Percentiles rank a stretch among this genome's conserved stretches.
phyloP scores from a whole-genome alignment of 331 rosid genomes.

The Spiraea crenata region DNA sequence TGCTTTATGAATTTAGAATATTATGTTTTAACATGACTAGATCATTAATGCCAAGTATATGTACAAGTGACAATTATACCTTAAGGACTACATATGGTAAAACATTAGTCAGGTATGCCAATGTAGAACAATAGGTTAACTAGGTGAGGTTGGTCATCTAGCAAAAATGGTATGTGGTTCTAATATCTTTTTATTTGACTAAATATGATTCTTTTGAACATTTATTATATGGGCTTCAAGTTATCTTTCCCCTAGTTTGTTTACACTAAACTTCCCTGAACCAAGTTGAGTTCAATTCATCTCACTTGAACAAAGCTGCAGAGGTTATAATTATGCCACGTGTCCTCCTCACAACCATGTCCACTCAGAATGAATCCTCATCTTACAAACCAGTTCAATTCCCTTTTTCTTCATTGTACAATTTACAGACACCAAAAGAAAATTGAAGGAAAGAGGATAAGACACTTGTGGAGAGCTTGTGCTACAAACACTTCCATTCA shows the following conservation, averaged over 20 bases:
- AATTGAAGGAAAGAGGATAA: slow-evolving; percentile 45
- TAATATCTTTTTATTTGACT: too few relatives aligned
- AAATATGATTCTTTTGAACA: too few relatives aligned
- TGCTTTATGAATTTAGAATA: too few relatives aligned
- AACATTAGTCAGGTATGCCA: too few relatives aligned
- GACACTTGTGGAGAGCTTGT: slow-evolving; percentile 74
- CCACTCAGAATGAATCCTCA: slow-evolving; percentile 29
- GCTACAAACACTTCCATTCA: slow-evolving; percentile 31
- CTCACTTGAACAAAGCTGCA: slow-evolving; percentile 23
- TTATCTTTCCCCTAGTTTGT: neutral
- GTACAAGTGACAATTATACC: too few relatives aligned
- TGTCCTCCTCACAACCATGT: slow-evolving; percentile 38
- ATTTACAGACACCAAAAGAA: slow-evolving; percentile 20
- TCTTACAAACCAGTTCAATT: slow-evolving; percentile 17
- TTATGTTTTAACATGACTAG: too few relatives aligned
- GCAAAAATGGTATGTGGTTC: too few relatives aligned
- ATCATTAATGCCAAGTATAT: too few relatives aligned
- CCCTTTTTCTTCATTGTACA: slow-evolving; percentile 7
- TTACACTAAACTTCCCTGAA: neutral
- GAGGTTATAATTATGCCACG: slow-evolving; percentile 39
- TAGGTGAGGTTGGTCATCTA: too few relatives aligned
- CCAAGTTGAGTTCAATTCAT: neutral
- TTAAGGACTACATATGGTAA: too few relatives aligned
- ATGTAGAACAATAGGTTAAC: too few relatives aligned
- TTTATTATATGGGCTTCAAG: too few relatives aligned